Evolutionary conservation across 2,329 filamentous ascomycete genomes (phyloP), one percentile per base, ranked within the genome.

Genomic region (Massarina eburnea): DNA sequence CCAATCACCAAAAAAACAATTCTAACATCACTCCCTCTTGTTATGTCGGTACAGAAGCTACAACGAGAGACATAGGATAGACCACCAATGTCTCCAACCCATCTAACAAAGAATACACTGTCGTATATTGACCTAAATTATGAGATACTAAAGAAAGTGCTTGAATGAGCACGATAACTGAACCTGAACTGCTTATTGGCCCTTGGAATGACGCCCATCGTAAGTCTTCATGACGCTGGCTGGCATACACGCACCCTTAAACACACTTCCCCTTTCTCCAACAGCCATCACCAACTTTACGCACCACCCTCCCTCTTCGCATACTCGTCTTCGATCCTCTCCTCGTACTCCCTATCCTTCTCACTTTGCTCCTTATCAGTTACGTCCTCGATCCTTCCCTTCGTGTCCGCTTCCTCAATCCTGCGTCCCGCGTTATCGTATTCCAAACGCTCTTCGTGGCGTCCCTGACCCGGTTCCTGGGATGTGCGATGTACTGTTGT

Each of bases 261-360:
- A 32, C 20, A 5, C 40, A 19, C 12, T 9, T 37, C 36, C 26
- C 37, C 38, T 5, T 6, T 20, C 42, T 21, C 18, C 10, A 8
- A n/a, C 12, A 24, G 17, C 30, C 6, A 19, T 39, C 4, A 21
- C 32, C 27, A 32, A 26, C 5, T 24, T 34, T 54, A 73, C 33
- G 71, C 71, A 35, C 71, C 71, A 8, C 72, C 71, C 53, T 74
- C 71, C 21, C 70, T 58, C 66, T 74, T 74, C 2, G 71, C 72
- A 57, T 73, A 74, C 49, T 74, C 72, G 1, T 72, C 71, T 54
- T 73, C 70, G 51, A 74, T 74, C 18, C 58, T 61, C 55, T 73
- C 67, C 47, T 68, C 66, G 49, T 71, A 73, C 43, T 67, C 34
- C 52, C 61, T 67, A 46, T 70, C 69, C 2, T 59, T 65, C 30